Base-by-base conservation (phyloP, 257 asterid genomes). In the Linderniella brevidens region DNA sequence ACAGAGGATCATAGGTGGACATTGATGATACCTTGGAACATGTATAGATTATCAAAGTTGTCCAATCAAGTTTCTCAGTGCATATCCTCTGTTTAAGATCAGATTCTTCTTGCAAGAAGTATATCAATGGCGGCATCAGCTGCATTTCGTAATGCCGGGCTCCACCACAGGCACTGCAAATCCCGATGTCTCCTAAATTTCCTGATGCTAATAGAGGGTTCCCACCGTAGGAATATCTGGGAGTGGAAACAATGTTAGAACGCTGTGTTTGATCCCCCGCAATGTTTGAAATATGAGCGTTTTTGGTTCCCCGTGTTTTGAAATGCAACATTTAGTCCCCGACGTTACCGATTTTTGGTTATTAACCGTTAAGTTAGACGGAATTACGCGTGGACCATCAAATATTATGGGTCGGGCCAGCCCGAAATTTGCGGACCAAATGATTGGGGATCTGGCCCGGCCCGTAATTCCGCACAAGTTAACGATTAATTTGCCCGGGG, bases 131-230 rank as follows among this genome's bases (percentile, higher is more conserved):
- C 1, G 92, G 79, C 97, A 87, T 80, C 63, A 87, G 55, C 69
- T 87, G 97, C 97, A 87, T 58, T 64, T 83, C 97, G 42, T 69
- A 83, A 37, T 67, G 83, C 60, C 86, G 72, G 32, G 69, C 20
- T 35, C 56, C 88, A 48, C 95, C 95, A 58, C 97, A 87, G 5
- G 63, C 63, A 48, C 49, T 50, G 71, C 97, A 87, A 8, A 9
- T 52, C 40, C 77, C 92, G 0, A 77, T 67, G 55, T 66, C 70
- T 45, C 57, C 60, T 19, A 25, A 25, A 42, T 67, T 65, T 52
- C 52, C 61, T 54, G 74, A 71, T 49, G 93, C 78, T 75, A 87
- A 35, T 37, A 87, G 54, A 11, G 93, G 88, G 58, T 60, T 68
- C 59, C 97, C 97, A 46, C 86, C 86, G 13, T 78, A 72, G 0